phyloP scores from a whole-genome alignment of 2,329 filamentous ascomycete species.

The Trichoderma afroharzianum region DNA sequence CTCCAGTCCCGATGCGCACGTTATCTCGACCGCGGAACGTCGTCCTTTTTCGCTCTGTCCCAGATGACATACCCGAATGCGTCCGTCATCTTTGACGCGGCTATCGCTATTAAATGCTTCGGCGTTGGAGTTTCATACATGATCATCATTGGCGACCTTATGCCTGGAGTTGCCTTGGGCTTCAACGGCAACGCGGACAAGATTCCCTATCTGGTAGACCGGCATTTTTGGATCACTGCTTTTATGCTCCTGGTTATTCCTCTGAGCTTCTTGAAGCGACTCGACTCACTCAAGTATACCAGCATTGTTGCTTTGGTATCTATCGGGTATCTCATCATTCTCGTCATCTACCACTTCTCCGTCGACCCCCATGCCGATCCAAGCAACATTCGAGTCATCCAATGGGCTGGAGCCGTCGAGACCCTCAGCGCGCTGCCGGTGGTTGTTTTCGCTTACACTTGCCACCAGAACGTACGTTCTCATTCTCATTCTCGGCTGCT shows the following conservation, averaged over 20 bases:
- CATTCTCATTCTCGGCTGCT: slow-evolving; percentile 17
- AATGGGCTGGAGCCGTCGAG: slow-evolving; percentile 74
- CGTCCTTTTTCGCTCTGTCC: slow-evolving; percentile 94
- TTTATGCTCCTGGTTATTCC: slow-evolving; percentile 98
- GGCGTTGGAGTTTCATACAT: slow-evolving; percentile 96
- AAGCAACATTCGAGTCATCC: slow-evolving; percentile 69
- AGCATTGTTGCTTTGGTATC: slow-evolving; percentile 87
- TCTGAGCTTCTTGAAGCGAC: slow-evolving; percentile 80
- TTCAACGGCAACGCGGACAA: slow-evolving; percentile 63
- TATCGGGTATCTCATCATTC: slow-evolving; percentile 87
- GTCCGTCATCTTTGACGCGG: slow-evolving; percentile 89
- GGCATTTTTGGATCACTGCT: slow-evolving; percentile 95
- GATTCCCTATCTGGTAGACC: slow-evolving; percentile 74
- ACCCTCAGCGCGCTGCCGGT: slow-evolving; percentile 86
- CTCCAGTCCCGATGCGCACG: slow-evolving; percentile 89
- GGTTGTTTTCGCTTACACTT: slow-evolving; percentile 98
- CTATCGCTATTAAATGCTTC: slow-evolving; percentile 97
- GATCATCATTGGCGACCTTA: slow-evolving; percentile 97
- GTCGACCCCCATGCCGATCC: slow-evolving; percentile 73
- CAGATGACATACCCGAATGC: slow-evolving; percentile 97
- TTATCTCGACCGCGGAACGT: slow-evolving; percentile 83
- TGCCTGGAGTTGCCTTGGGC: slow-evolving; percentile 88
- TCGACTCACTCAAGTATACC: slow-evolving; percentile 97
- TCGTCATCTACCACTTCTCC: slow-evolving; percentile 90
- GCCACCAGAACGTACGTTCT: slow-evolving; percentile 82